These are phyloP conservation scores for Acidomyces sp. DNA, from an alignment of 495 filamentous ascomycete genomes.

Conservation along the genomic window DNA sequence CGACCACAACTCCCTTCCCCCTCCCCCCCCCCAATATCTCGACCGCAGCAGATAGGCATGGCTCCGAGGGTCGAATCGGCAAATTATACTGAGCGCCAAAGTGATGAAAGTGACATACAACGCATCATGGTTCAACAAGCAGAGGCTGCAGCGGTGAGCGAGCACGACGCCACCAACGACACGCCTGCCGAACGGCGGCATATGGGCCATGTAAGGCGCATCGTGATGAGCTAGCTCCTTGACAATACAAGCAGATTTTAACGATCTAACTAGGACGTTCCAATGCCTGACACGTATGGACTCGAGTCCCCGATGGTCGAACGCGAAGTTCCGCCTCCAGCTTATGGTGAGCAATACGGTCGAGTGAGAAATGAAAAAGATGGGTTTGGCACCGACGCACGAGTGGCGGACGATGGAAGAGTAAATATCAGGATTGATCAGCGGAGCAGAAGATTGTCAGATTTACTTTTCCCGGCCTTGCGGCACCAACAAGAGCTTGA, in stretches of 20 bases:
- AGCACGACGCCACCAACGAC: not conserved
- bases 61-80: too few species aligned
- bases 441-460: slow-evolving; percentile 47
- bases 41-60: too few species aligned
- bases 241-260: too few species aligned
- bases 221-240: too few species aligned
- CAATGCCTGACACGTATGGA: not conserved
- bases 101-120: not conserved
- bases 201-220: too few species aligned
- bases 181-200: slow-evolving; percentile 2
- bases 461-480: slow-evolving; percentile 52
- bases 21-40: too few species aligned
- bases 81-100: too few species aligned
- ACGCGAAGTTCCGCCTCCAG: slow-evolving; percentile 32
- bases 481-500: slow-evolving; percentile 38
- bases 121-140: slow-evolving; percentile 5
- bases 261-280: too few species aligned
- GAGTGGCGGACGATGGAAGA: slow-evolving; percentile 51
- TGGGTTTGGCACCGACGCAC: slow-evolving; percentile 42
- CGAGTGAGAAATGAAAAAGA: slow-evolving; percentile 38
- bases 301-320: not conserved
- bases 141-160: slow-evolving; percentile 2
- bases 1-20: too few species aligned
- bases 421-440: slow-evolving; percentile 65
- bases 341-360: slow-evolving; percentile 38